Evolutionary conservation across 2,329 filamentous ascomycete genomes (phyloP).

Genomic region (Lecanoromycetidae sp.): DNA sequence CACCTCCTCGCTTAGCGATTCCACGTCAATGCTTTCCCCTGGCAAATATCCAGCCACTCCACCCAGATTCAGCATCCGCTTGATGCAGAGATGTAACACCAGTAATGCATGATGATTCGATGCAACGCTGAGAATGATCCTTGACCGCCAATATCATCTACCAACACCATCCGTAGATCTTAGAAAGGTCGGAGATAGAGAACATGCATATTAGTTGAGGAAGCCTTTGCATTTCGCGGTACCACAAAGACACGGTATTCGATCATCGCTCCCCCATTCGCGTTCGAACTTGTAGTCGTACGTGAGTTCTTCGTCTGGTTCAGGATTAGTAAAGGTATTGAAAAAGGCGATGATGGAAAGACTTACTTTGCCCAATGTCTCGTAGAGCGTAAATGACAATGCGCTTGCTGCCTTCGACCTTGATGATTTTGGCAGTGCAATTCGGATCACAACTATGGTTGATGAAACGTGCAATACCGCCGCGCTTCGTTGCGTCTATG

Average conservation of each 20-base stretch:
- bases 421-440: conserved; percentile 98
- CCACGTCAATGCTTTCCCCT: too few relatives aligned
- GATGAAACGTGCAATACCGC: conserved; percentile 95
- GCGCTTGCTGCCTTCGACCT: conserved; percentile 91
- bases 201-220: conserved; percentile 58
- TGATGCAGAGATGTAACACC: background rate
- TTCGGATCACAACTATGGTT: conserved; percentile 97
- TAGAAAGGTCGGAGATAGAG: conserved; percentile 3
- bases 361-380: conserved; percentile 88
- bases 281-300: conserved; percentile 99
- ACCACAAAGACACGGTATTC: conserved; percentile 93
- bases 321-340: conserved; percentile 22
- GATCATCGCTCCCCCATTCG: conserved; percentile 85
- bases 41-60: too few relatives aligned
- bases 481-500: conserved; percentile 96
- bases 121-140: conserved; percentile 2
- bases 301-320: conserved; percentile 86
- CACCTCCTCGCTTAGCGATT: too few relatives aligned
- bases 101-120: background rate
- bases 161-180: conserved; percentile 6
- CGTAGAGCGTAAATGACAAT: conserved; percentile 98
- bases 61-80: background rate
- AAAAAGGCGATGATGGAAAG: background rate
- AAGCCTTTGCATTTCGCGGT: conserved; percentile 96
- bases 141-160: conserved; percentile 5